A percentile compares a stretch with the other conserved stretches of the same genome.
Conservation (phyloP, 2,329 filamentous ascomycete genomes). For the Phialocephala sp. region DNA sequence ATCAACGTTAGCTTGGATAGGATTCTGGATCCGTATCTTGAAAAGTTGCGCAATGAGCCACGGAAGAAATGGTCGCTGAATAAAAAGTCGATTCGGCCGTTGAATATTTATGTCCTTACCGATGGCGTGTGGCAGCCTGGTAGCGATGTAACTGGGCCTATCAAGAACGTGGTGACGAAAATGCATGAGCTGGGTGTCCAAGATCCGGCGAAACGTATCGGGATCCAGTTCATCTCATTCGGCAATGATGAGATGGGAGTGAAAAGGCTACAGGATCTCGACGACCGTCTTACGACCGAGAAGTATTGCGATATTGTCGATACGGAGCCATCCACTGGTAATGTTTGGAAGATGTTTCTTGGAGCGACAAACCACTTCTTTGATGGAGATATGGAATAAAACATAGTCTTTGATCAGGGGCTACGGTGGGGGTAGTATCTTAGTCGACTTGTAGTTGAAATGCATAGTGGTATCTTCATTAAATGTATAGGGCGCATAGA, state of each 20-base stretch:
- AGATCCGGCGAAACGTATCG: constrained; percentile 20
- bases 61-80: too few species aligned
- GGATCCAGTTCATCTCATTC: constrained; percentile 35
- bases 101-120: constrained; percentile 32
- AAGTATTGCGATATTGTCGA: constrained; percentile 25
- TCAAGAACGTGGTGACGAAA: constrained; percentile 18
- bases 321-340: constrained; percentile 16
- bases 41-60: not conserved
- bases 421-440: too few species aligned
- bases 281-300: constrained; percentile 2
- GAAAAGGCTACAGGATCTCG: constrained; percentile 16
- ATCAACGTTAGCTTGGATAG: not conserved
- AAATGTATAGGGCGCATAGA: too few species aligned
- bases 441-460: too few species aligned
- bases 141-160: constrained; percentile 1
- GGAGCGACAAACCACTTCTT: constrained; percentile 9
- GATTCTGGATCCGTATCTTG: not conserved
- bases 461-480: too few species aligned
- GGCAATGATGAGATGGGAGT: constrained; percentile 19
- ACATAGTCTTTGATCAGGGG: too few species aligned
- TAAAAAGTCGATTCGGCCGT: not conserved
- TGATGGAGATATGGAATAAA: too few species aligned
- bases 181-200: constrained; percentile 8
- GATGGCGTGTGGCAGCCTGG: constrained; percentile 27
- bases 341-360: constrained; percentile 31